Base-by-base conservation (phyloP, 257 asterid species). In the Jacaranda copaia region DNA sequence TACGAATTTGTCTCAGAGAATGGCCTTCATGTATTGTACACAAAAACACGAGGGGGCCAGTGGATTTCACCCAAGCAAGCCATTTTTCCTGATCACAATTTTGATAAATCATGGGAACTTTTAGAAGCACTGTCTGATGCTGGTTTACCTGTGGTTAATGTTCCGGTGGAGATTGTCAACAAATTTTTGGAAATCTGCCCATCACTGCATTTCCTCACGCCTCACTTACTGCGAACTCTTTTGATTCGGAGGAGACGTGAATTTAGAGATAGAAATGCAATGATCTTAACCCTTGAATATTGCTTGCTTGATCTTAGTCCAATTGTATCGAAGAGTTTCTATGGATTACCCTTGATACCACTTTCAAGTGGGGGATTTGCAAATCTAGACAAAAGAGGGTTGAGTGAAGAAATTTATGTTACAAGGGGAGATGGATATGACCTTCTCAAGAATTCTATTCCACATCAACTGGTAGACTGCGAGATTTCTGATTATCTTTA, bases 31-130 rank as follows among this genome's bases (percentile, higher is more conserved):
- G 96, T 89, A 60, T 72, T 94, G 68, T 86, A 89, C 85, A 94
- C 99, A n/a, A 90, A 80, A 83, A 84, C 92, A 57, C 90, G 99
- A 79, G 98, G 96, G 38, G 99, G 99, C 39, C 96, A 88, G 60
- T 94, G 97, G 99, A 91, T 94, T 82, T 86, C 98, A 32, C 76
- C 98, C 15, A 94, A 92, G 86, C 97, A 94, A 82, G 90, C 96
- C 68, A 88, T 94, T 80, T 88, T 94, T 78, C 98, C 99, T 49
- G 99, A 94, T 87, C 92, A 87, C 82, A 83, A 87, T 77, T 94
- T 94, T 80, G 86, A 81, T 77, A 91, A 81, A 83, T 87, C 93
- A 64, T 73, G 83, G 74, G 96, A 92, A 76, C 95, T 94, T 82
- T 66, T 80, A 59, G 93, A 89, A 81, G 98, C 92, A 72, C 77